Evolutionary conservation across 495 filamentous ascomycete genomes (phyloP), one percentile per base, ranked within the genome.

Genomic region (Aspergillus diversus): DNA sequence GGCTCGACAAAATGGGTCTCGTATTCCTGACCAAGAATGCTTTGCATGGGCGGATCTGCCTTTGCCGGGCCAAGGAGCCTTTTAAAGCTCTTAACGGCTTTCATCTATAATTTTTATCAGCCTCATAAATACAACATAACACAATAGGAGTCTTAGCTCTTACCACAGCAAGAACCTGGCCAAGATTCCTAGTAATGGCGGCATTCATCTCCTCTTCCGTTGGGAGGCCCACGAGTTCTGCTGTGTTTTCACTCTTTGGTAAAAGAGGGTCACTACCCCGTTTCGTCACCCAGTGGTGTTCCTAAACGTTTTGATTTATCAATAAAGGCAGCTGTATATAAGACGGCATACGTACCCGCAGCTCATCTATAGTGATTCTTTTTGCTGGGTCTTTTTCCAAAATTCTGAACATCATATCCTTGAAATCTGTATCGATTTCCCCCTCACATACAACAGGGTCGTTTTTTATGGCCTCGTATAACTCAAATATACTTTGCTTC

Each of bases 241-340:
- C 84, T 13, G 90, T 96, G 69, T 99, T 99, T 73, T 98, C 94
- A 55, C 93, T 87, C 31, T 83, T 82, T 27, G 92, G 82, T 35
- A 99, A 81, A 13, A 99, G 77, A 59, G 88, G 89, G 74, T 99
- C 95, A 33, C 81, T 81, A 27, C 92, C 94, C 47, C 83, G 75
- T 66, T 86, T 90, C 7, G 95, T 99, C 9, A 98, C 93, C 95
- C 95, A 99, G 5, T 92, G 88, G 72, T 99, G 95, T 69, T 91
- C 84, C 94, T 97, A 66, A 32, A 35, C 63, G 12, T 51, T 16
- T 34, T 49, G 3, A 54, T 55, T 69, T n/a, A 67, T 64, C 35
- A 63, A 66, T 56, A 55, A 15, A 32, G 17, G 12, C 35, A 43
- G 42, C 0, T 34, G 16, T 15, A 34, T 27, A 35, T 21, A 17